These are phyloP conservation scores for Ustilago tritici DNA, from an alignment of 1,284 basidiomycete genomes.

Conservation along the genomic window DNA sequence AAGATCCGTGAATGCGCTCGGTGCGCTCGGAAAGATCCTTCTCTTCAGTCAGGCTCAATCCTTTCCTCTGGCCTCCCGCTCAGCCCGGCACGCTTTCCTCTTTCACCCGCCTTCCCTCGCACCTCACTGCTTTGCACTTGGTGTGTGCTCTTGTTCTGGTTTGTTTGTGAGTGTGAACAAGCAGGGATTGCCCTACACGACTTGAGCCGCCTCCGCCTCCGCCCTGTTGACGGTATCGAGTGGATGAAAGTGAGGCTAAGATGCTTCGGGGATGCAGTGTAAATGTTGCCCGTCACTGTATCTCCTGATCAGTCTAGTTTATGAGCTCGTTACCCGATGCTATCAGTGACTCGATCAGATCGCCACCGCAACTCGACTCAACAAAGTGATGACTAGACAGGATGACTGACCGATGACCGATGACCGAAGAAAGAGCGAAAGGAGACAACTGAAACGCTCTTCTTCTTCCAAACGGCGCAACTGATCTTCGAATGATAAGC, in stretches of 20 bases:
- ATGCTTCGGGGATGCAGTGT: constrained; percentile 1
- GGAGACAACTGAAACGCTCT: background rate
- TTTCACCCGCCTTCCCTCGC: background rate
- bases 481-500: constrained; percentile 36
- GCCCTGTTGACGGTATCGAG: background rate
- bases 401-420: constrained; percentile 11
- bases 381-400: constrained; percentile 23
- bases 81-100: constrained; percentile 5
- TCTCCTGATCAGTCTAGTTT: background rate
- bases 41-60: background rate
- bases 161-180: constrained; percentile 24
- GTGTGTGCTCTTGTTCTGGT: background rate
- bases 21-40: constrained; percentile 15
- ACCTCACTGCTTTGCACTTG: background rate
- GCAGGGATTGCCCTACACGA: constrained; percentile 2
- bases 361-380: constrained; percentile 19
- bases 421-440: constrained; percentile 33
- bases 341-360: constrained; percentile 23
- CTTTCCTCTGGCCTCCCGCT: background rate
- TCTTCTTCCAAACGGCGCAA: background rate
- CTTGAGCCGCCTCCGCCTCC: background rate
- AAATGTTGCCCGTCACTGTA: background rate
- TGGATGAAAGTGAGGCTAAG: background rate
- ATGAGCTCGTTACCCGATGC: constrained; percentile 15
- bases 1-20: constrained; percentile 9